Evolutionary conservation across 306 rosid species (phyloP).

Genomic region (Geum urbanum): DNA sequence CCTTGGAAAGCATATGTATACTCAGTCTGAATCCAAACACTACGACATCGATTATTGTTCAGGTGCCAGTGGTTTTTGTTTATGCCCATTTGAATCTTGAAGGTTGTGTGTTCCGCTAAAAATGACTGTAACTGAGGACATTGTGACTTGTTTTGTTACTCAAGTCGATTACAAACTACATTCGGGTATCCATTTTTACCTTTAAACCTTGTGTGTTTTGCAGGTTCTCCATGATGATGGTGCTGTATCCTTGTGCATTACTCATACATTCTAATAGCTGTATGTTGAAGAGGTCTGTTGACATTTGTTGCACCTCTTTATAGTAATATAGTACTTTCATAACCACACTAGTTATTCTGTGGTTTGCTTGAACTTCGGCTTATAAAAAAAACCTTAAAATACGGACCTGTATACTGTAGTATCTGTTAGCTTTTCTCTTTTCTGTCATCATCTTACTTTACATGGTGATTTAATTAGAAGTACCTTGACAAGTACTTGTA

Average conservation of each 20-base stretch:
- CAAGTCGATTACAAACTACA: no score
- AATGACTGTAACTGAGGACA: background rate
- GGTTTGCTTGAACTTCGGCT: background rate
- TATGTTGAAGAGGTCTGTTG: background rate
- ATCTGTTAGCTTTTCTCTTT: background rate
- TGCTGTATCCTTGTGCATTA: no score
- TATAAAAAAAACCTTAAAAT: background rate
- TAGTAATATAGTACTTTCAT: background rate
- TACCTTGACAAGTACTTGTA: constrained; percentile 44
- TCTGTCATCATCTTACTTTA: background rate
- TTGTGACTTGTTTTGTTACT: background rate
- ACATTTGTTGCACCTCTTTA: background rate
- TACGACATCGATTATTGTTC: constrained; percentile 63
- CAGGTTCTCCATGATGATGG: no score
- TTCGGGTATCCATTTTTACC: no score
- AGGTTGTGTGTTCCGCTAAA: background rate
- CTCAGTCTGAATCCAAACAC: constrained; percentile 72
- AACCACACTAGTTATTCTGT: background rate
- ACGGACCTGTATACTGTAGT: background rate
- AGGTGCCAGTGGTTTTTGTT: constrained; percentile 55
- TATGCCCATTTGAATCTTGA: background rate
- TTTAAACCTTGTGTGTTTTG: no score
- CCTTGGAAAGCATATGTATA: constrained; percentile 70
- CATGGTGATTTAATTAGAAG: background rate
- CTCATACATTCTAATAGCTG: background rate